A percentile compares a stretch with the other conserved stretches of the same genome.
Conservation (phyloP, 306 rosid species). For the Acacia melanoxylon region DNA sequence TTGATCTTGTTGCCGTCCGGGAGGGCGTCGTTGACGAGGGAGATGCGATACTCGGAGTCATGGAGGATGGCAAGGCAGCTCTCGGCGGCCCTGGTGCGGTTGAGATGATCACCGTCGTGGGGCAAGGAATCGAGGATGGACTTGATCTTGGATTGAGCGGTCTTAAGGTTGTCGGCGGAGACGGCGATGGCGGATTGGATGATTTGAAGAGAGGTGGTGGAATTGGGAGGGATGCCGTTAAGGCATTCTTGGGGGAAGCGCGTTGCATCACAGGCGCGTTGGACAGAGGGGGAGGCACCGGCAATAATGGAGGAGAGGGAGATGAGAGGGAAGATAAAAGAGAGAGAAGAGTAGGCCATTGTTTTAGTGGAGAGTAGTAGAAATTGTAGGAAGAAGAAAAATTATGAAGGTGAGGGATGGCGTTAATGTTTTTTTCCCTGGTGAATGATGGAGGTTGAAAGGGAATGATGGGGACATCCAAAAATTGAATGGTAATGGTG, state of each 20-base stretch:
- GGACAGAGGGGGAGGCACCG: conserved; percentile 20
- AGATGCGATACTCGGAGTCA: conserved; percentile 57
- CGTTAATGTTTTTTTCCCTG: background rate
- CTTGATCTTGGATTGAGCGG: conserved; percentile 59
- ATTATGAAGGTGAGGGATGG: background rate
- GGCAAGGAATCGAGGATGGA: conserved; percentile 35
- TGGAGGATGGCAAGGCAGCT: conserved; percentile 57
- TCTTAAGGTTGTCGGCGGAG: conserved; percentile 46
- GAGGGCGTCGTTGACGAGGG: conserved; percentile 46
- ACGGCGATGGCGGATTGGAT: conserved; percentile 50
- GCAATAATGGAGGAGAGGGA: conserved; percentile 31
- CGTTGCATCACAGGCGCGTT: conserved; percentile 68
- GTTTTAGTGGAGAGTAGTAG: background rate
- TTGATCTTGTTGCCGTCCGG: conserved; percentile 37
- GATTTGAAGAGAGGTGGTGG: conserved; percentile 43
- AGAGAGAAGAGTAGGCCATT: background rate
- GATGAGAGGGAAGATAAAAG: background rate
- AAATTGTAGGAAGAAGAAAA: background rate
- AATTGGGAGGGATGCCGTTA: conserved; percentile 30
- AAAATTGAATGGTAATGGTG: background rate
- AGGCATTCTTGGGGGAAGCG: conserved; percentile 66
- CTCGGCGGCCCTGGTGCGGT: conserved; percentile 64
- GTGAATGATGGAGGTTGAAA: background rate
- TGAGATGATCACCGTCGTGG: background rate
- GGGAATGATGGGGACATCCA: background rate